Evolutionary conservation across 805 yeast species (phyloP), one percentile per base, ranked within the genome.

Genomic region (Candida wancherniae): DNA sequence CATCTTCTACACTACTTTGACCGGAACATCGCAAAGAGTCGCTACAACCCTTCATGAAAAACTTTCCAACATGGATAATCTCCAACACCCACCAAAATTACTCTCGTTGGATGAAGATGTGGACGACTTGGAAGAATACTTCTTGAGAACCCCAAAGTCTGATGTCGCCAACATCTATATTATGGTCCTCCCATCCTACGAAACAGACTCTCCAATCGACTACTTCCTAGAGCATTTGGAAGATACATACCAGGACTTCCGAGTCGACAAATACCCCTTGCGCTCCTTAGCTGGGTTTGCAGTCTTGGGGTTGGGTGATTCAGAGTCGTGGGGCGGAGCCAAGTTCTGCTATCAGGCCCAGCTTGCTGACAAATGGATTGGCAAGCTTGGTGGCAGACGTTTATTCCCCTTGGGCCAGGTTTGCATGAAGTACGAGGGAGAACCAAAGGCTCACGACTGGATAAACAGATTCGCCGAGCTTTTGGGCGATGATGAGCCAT

Each of bases 151-250:
- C 8, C 94, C 94, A 5, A 39, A 41, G 6, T 17, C 31, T 2
- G 49, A 42, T 16, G 39, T 41, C 9, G 70, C 76, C 33, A 58
- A 73, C 23, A 58, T 85, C 9, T 87, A 85, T 48, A 52, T 88
- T 21, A 42, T 87, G 36, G 84, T 87, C 10, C 63, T 87, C 19
- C 97, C 97, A 2, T 85, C 95, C 0, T 87, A 87, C 51, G 96
- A 86, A 43, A 83, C 88, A 0, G 97, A 87, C 54, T 84, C 94
- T 1, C 96, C 97, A 9, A 69, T 88, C 19, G 97, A 87, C 55
- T 88, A 77, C 51, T 85, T 86, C 55, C 61, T 87, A 34, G 94
- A 84, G 47, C 77, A 84, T 25, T 63, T 87, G 43, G 69, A 75
- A 40, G 96, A 87, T 33, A 85, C 94, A 2, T 75, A 75, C 39